Evolutionary conservation across 2,329 filamentous ascomycete species (phyloP).

Genomic region (Hansfordia pulvinata): DNA sequence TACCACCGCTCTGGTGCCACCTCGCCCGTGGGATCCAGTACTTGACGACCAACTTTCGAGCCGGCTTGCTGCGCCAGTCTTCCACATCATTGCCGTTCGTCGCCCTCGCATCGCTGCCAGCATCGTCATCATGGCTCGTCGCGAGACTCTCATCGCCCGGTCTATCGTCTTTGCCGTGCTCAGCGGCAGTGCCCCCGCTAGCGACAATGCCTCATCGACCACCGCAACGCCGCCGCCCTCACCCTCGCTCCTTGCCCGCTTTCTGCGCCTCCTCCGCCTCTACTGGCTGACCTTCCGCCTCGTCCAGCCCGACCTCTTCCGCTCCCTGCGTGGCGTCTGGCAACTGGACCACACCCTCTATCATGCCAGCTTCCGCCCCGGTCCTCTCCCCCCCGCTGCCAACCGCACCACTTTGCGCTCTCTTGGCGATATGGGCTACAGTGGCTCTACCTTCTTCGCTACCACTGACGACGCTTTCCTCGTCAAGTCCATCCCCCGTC

Average conservation of each 20-base stretch:
- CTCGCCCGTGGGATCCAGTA: too few species aligned
- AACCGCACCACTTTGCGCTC: slow-evolving; percentile 29
- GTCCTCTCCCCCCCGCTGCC: too few species aligned
- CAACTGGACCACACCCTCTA: slow-evolving; percentile 39
- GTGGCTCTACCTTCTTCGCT: slow-evolving; percentile 62
- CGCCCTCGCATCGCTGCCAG: too few species aligned
- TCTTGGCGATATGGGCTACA: slow-evolving; percentile 59
- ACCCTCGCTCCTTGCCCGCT: slow-evolving; percentile 21
- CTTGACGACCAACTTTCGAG: too few species aligned
- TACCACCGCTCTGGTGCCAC: too few species aligned
- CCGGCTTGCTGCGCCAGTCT: too few species aligned
- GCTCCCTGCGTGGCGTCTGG: slow-evolving; percentile 26
- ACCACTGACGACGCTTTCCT: slow-evolving; percentile 54
- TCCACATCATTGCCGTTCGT: too few species aligned
- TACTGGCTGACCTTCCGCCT: slow-evolving; percentile 19
- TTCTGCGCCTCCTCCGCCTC: slow-evolving; percentile 25
- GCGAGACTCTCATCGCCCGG: slow-evolving; percentile 20
- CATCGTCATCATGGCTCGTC: slow-evolving; percentile 15
- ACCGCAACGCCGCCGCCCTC: slow-evolving; percentile 11
- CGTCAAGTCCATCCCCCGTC: slow-evolving; percentile 56
- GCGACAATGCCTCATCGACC: too few species aligned
- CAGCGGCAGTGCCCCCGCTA: too few species aligned
- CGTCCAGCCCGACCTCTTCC: slow-evolving; percentile 27
- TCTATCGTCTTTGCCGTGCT: slow-evolving; percentile 25
- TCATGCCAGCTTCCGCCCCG: slow-evolving; percentile 37